Conservation (phyloP, 2,329 filamentous ascomycete species). For the Fusarium neocosmosporiellum region DNA sequence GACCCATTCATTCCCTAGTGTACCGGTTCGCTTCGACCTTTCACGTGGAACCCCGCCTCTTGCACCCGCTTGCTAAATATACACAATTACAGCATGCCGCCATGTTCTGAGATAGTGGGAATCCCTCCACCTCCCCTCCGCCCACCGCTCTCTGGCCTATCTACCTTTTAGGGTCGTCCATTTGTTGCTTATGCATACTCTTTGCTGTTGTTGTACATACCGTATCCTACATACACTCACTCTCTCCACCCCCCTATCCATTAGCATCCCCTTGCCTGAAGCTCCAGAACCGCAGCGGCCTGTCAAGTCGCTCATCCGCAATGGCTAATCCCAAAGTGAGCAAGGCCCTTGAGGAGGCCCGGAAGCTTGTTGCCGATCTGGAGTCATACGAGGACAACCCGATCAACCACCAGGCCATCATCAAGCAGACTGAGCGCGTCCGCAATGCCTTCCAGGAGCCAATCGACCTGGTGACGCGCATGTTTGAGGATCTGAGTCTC, state of each 20-base stretch:
- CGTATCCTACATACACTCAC: not conserved
- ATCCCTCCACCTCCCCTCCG: not conserved
- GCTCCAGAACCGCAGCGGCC: not conserved
- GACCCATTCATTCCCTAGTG: not conserved
- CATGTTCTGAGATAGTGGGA: not conserved
- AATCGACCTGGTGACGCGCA: slow-evolving; percentile 40
- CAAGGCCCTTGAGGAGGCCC: slow-evolving; percentile 43
- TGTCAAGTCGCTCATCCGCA: not conserved
- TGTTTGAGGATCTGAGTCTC: slow-evolving; percentile 39
- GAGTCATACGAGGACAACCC: slow-evolving; percentile 41
- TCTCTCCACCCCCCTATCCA: not conserved
- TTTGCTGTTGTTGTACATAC: not conserved
- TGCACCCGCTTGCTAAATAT: slow-evolving; percentile 17
- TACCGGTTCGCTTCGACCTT: not conserved
- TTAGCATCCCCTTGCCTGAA: not conserved
- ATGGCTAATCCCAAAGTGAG: slow-evolving; percentile 40
- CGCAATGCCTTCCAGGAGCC: slow-evolving; percentile 42
- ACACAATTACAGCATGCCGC: not conserved
- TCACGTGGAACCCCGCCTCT: slow-evolving; percentile 16
- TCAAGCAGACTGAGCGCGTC: slow-evolving; percentile 40
- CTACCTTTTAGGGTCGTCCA: not conserved
- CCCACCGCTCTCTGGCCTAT: not conserved
- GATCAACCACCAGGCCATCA: slow-evolving; percentile 33
- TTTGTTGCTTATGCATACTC: not conserved
- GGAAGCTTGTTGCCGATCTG: slow-evolving; percentile 40